These are phyloP conservation scores for Ottelia alismoides DNA, from an alignment of 106 monocot species.

Conservation along the genomic window DNA sequence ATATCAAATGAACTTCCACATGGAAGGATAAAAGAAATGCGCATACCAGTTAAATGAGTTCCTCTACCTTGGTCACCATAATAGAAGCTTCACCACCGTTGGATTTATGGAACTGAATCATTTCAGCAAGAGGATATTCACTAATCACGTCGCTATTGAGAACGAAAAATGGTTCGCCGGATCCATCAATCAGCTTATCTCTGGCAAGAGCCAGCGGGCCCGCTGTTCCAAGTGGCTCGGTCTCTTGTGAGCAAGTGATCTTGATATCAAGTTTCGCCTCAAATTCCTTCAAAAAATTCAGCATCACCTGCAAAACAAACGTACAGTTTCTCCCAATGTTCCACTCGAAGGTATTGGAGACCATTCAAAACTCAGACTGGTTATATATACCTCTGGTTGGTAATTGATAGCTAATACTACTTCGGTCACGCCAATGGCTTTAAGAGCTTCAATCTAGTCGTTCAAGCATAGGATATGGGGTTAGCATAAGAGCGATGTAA, in stretches of 20 bases:
- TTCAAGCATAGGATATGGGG: not conserved
- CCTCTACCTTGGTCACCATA: conserved; percentile 76
- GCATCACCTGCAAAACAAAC: conserved; percentile 39
- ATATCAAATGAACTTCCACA: no score
- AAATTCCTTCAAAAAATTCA: conserved; percentile 73
- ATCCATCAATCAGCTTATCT: conserved; percentile 51
- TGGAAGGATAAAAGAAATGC: no score
- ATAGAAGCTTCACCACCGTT: conserved; percentile 59
- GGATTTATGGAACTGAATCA: conserved; percentile 50
- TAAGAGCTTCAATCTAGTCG: conserved; percentile 24
- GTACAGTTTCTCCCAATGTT: no score
- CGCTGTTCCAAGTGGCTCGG: conserved; percentile 76
- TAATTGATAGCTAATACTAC: conserved; percentile 38
- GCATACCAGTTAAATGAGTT: no score
- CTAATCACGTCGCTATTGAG: conserved; percentile 87
- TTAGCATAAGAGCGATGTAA: no score
- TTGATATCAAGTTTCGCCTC: conserved; percentile 59
- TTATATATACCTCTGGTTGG: conserved; percentile 66
- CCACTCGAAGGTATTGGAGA: no score
- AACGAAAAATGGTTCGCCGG: conserved; percentile 80
- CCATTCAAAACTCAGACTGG: no score
- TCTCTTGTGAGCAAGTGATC: conserved; percentile 79
- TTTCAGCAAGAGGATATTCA: conserved; percentile 60
- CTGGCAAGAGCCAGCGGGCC: conserved; percentile 74
- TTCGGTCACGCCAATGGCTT: conserved; percentile 25